phyloP scores from a whole-genome alignment of 768 basidiomycete species.

The Lactarius indigo region DNA sequence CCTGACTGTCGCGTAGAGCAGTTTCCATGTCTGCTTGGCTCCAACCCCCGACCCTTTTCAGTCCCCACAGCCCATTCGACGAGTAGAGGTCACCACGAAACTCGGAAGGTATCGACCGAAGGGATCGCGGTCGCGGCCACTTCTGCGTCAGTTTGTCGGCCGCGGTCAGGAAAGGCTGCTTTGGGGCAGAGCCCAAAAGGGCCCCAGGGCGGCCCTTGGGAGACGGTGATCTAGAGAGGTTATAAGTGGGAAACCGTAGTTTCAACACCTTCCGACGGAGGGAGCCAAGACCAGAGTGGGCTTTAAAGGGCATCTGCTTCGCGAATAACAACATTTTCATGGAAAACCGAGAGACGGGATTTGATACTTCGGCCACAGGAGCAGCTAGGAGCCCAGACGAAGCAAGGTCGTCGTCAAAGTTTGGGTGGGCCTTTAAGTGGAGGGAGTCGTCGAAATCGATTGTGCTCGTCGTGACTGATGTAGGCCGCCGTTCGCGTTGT shows the following conservation, averaged over 20 bases:
- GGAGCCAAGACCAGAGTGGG: neutral
- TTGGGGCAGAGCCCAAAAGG: neutral
- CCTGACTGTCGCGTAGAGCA: slow-evolving; percentile 35
- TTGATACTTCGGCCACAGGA: neutral
- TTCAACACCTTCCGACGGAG: slow-evolving; percentile 1
- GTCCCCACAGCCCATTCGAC: slow-evolving; percentile 12
- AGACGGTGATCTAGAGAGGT: neutral
- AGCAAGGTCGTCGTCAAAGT: neutral
- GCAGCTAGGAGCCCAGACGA: neutral
- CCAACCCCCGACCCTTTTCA: slow-evolving; percentile 18
- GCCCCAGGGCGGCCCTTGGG: neutral
- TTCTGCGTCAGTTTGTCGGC: slow-evolving; percentile 47
- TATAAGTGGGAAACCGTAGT: neutral
- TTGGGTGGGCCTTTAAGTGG: neutral
- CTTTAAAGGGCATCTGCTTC: neutral
- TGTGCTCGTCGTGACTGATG: neutral
- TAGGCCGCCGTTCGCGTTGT: neutral
- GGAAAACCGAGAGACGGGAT: neutral
- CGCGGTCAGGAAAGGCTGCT: neutral
- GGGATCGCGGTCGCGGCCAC: slow-evolving; percentile 44
- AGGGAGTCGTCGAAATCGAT: neutral
- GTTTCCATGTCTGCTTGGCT: slow-evolving; percentile 8
- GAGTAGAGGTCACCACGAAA: slow-evolving; percentile 14
- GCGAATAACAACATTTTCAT: neutral
- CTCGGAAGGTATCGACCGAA: slow-evolving; percentile 20